Evolutionary conservation across 768 basidiomycete genomes (phyloP), one percentile per base, ranked within the genome.

Genomic region (Calocybe gangraenosa): DNA sequence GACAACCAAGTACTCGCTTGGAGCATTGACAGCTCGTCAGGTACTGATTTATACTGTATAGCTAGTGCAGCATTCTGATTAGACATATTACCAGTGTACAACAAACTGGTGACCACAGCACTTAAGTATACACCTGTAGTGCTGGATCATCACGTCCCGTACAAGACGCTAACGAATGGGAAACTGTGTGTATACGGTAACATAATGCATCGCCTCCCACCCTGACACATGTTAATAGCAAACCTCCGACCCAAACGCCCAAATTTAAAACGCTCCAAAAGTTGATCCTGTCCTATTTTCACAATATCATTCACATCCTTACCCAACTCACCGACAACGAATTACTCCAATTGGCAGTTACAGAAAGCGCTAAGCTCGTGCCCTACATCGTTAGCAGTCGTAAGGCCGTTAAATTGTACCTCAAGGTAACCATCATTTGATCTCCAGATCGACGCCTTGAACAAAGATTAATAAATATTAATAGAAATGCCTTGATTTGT

Each of bases 61-160:
- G 20, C n/a, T 17, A 3, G 10, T 13, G 13, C 32, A 15, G 5
- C 23, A 15, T 43, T 48, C 44, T 56, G 25, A 55, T 42, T 42
- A 30, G 36, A 18, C 36, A 22, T 33, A 14, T 42, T 28, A 31
- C 7, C 45, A 95, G 93, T 97, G n/a, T 98, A 94, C 69, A 86
- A 85, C 70, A 96, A 97, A 68, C 75, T 98, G 17, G 73, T 99
- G 35, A 79, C 79, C 9, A 95, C 94, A 0, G 69, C 92, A 1
- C 71, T 99, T 20, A 82, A 81, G 58, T 99, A 90, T 65, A 94
- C 94, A 0, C 94, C 96, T 2, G 75, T 97, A 32, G 76, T 97
- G 7, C 75, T 99, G 14, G 75, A 79, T 39, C 84, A 94, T 57
- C 94, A 97, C 55, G 71, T 88, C 28, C 94, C 95, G 0, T 92